Percentiles rank a stretch among this genome's conserved stretches.
phyloP scores from a whole-genome alignment of 805 yeast genomes.

The Diddensiella santjacobensis region DNA sequence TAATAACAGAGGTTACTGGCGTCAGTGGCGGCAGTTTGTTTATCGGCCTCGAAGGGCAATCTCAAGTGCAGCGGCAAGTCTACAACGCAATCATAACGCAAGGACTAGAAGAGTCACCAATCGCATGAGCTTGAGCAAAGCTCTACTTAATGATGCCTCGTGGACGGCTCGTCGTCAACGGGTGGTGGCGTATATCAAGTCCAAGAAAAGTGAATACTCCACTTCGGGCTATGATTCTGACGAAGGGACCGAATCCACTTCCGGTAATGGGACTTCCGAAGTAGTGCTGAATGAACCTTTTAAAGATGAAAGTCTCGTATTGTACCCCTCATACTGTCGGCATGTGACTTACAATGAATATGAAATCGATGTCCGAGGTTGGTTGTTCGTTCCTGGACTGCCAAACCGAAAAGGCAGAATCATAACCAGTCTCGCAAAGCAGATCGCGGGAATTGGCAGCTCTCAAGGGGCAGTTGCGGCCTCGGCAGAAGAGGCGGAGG shows the following conservation, averaged over 20 bases:
- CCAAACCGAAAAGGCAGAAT: conserved; percentile 68
- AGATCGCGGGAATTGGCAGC: conserved; percentile 45
- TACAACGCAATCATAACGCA: neutral
- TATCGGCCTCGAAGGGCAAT: neutral
- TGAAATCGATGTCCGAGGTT: conserved; percentile 66
- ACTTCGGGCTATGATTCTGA: conserved; percentile 6
- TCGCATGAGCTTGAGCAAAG: neutral
- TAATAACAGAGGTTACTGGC: neutral
- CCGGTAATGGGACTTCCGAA: neutral
- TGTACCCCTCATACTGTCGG: conserved; percentile 57
- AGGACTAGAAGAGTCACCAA: neutral
- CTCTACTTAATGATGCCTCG: neutral
- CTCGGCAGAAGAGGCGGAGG: conserved; percentile 1
- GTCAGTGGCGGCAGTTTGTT: neutral
- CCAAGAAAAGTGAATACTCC: conserved; percentile 17
- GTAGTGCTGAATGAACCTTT: conserved; percentile 19
- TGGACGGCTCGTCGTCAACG: conserved; percentile 13
- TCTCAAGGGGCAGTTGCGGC: neutral
- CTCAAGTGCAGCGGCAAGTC: neutral
- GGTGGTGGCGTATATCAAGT: conserved; percentile 18
- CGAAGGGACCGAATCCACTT: conserved; percentile 10
- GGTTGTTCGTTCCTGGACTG: conserved; percentile 64
- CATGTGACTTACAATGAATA: conserved; percentile 35
- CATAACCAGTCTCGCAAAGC: conserved; percentile 63
- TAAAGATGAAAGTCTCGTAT: conserved; percentile 53